Evolutionary conservation across 2,329 filamentous ascomycete species (phyloP), one percentile per base, ranked within the genome.

Genomic region (Colletotrichum coccodes): DNA sequence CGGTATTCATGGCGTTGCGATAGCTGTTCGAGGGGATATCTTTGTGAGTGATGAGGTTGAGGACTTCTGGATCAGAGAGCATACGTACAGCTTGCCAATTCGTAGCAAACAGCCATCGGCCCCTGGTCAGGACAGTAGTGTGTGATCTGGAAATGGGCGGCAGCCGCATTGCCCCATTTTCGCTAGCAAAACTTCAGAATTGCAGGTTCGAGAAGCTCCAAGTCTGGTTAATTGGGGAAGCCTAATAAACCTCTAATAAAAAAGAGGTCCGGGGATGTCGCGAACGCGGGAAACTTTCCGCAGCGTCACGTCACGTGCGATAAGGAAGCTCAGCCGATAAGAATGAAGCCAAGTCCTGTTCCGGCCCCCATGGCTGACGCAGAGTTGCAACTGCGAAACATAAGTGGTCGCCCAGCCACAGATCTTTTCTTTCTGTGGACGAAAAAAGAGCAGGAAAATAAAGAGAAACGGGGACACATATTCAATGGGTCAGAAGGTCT

Each of bases 141-240:
- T 60, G 40, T 52, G 57, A 52, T 66, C 61, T 64, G 21, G 67
- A 58, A 46, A 59, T 61, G 38, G 40, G 58, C 57, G 58, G 53
- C 57, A 60, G 61, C 58, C 70, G 68, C 70, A 72, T 72, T 47
- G 60, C 65, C 58, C 70, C 70, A 72, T 72, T 26, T 68, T 70
- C 28, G 46, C 65, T 42, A 60, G 34, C 56, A 46, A 60, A 34
- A 14, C 36, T 30, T 38, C 40, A 16, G n/a, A 26, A 52, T 36
- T 28, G 38, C 46, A 42, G 34, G 49, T 44, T 30, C 34, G 47
- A 64, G 65, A 65, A 59, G 53, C 60, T 52, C 11, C 26, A n/a
- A 21, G 46, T 26, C 46, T n/a, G 28, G 28, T 9, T 57, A n/a
- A 42, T 58, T 38, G 16, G 14, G 59, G 28, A n/a, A 62, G 40